Conservation (phyloP, 148 eudicot genomes). For the Vaccinium myrtillus region DNA sequence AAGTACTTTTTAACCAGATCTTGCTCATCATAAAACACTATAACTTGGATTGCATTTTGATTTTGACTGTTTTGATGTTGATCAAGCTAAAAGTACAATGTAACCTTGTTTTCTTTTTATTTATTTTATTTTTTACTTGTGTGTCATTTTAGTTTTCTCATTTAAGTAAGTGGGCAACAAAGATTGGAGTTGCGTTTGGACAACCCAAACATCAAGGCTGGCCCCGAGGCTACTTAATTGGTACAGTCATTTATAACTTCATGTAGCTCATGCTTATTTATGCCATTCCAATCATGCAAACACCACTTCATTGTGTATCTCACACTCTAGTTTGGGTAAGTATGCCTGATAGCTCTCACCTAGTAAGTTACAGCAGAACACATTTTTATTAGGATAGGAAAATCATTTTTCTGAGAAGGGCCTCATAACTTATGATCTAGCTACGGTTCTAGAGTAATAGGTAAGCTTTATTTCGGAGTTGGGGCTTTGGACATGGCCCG, state of each 20-base stretch:
- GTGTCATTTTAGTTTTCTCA: too few relatives aligned
- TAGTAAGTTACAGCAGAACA: background rate
- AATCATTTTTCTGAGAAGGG: background rate
- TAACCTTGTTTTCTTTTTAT: too few relatives aligned
- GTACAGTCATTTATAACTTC: background rate
- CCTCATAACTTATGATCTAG: background rate
- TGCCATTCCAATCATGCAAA: background rate
- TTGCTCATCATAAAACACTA: too few relatives aligned
- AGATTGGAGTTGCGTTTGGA: too few relatives aligned
- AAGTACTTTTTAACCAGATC: too few relatives aligned
- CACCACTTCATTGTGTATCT: background rate
- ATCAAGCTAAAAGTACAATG: too few relatives aligned
- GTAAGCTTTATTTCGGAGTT: background rate
- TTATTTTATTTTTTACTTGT: too few relatives aligned
- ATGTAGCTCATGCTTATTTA: background rate
- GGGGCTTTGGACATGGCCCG: constrained; percentile 8
- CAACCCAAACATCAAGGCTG: too few relatives aligned
- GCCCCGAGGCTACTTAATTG: background rate
- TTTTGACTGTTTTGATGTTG: too few relatives aligned
- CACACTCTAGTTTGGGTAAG: background rate
- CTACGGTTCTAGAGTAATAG: background rate
- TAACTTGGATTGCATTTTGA: too few relatives aligned
- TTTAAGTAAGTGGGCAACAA: too few relatives aligned
- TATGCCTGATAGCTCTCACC: background rate
- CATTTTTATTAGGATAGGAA: background rate